These are phyloP conservation scores for Gamsiella multidivaricata DNA, from an alignment of 192 early-diverging fungal genomes.

Conservation along the genomic window DNA sequence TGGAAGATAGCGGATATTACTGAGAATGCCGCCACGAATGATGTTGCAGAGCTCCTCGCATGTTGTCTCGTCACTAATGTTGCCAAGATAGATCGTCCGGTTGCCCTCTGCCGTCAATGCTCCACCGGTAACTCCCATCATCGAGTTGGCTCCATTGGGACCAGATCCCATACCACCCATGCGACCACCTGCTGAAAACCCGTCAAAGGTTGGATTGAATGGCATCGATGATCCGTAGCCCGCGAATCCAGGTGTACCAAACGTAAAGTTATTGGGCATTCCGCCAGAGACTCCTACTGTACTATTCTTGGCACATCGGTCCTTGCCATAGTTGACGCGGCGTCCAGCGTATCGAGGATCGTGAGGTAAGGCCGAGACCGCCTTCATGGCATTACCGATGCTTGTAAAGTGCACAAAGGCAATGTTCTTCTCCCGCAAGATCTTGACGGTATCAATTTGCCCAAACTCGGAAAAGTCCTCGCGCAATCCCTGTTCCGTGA, in stretches of 20 bases:
- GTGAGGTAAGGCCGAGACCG: slow-evolving; percentile 69
- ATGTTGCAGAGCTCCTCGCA: slow-evolving; percentile 89
- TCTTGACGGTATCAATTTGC: slow-evolving; percentile 75
- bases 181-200: slow-evolving; percentile 20
- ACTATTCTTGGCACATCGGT: slow-evolving; percentile 79
- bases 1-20: slow-evolving; percentile 78
- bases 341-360: slow-evolving; percentile 67
- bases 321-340: slow-evolving; percentile 85
- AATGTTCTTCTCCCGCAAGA: slow-evolving; percentile 79
- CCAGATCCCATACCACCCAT: slow-evolving; percentile 13
- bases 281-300: no score
- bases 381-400: slow-evolving; percentile 77
- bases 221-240: slow-evolving; percentile 23
- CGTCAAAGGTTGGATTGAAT: slow-evolving; percentile 3
- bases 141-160: not conserved
- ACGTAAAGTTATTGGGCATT: slow-evolving; percentile 36
- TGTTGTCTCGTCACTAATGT: slow-evolving; percentile 79
- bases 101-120: slow-evolving; percentile 61
- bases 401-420: slow-evolving; percentile 87
- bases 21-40: slow-evolving; percentile 87
- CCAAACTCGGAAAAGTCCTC: slow-evolving; percentile 79
- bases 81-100: slow-evolving; percentile 87
- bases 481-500: slow-evolving; percentile 65
- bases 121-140: slow-evolving; percentile 16
- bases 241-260: slow-evolving; percentile 28